Percentiles rank a stretch among this genome's conserved stretches.
These are phyloP conservation scores for Eutrema salsugineum DNA, from an alignment of 441 rosid species.

Conservation along the genomic window DNA sequence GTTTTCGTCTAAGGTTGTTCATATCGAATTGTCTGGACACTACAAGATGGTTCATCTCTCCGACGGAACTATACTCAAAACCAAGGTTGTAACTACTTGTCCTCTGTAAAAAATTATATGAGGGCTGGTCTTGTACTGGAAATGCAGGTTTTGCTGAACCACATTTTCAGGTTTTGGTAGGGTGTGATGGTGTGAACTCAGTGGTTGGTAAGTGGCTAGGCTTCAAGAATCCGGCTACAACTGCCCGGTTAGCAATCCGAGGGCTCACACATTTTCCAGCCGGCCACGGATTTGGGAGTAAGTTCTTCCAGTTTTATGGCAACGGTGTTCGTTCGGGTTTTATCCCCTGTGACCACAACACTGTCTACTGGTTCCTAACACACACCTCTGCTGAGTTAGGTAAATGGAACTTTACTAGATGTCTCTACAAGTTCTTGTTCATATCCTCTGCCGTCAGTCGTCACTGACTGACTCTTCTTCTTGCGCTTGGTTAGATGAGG, in stretches of 20 bases:
- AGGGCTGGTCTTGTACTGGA: background rate
- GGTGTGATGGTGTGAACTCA: slow-evolving; percentile 83
- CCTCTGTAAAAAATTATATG: background rate
- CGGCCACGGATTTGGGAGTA: slow-evolving; percentile 45
- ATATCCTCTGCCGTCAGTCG: background rate
- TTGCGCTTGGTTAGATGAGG: slow-evolving; percentile 26
- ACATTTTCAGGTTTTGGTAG: slow-evolving; percentile 44
- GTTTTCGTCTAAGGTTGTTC: slow-evolving; percentile 68
- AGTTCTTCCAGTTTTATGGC: slow-evolving; percentile 42
- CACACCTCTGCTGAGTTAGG: slow-evolving; percentile 34
- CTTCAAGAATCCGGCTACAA: slow-evolving; percentile 42
- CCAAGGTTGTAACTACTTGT: slow-evolving; percentile 45
- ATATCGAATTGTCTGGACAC: slow-evolving; percentile 48
- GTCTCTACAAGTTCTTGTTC: background rate
- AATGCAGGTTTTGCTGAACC: slow-evolving; percentile 23
- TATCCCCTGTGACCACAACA: slow-evolving; percentile 49
- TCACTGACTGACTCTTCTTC: background rate
- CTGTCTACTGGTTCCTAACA: slow-evolving; percentile 68
- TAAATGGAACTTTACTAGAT: background rate
- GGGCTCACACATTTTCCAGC: slow-evolving; percentile 42
- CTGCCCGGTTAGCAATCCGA: slow-evolving; percentile 45
- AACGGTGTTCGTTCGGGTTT: slow-evolving; percentile 58
- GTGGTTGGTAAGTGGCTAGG: slow-evolving; percentile 67
- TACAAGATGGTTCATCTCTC: slow-evolving; percentile 56
- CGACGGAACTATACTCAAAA: slow-evolving; percentile 58